Percentiles rank a stretch among this genome's conserved stretches.
Conservation (phyloP, 2,329 filamentous ascomycete species). For the Trichophyton rubrum region DNA sequence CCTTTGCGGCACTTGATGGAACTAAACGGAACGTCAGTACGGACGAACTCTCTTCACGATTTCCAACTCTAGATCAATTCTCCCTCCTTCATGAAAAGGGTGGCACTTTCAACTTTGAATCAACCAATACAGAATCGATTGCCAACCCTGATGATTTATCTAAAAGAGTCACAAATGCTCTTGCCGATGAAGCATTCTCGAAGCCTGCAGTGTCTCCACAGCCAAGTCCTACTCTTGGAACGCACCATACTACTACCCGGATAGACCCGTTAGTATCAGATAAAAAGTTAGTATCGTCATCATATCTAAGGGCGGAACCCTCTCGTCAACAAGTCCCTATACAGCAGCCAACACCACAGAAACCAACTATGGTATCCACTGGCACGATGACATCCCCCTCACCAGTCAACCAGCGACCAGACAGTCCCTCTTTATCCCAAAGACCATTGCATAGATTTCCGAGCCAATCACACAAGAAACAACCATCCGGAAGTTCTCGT, state of each 20-base stretch:
- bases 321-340: constrained; percentile 22
- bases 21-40: constrained; percentile 39
- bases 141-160: constrained; percentile 42
- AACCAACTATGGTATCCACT: constrained; percentile 49
- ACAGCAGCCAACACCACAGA: constrained; percentile 36
- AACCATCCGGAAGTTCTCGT: constrained; percentile 40
- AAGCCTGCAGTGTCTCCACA: constrained; percentile 27
- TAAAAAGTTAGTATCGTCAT: constrained; percentile 18
- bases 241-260: constrained; percentile 17
- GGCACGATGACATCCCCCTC: constrained; percentile 65
- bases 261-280: constrained; percentile 3
- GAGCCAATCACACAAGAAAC: constrained; percentile 30
- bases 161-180: constrained; percentile 57
- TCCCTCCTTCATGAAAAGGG: constrained; percentile 76
- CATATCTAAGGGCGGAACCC: constrained; percentile 17
- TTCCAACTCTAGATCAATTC: constrained; percentile 88
- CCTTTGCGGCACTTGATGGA: constrained; percentile 79
- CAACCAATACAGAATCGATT: constrained; percentile 35
- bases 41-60: constrained; percentile 74
- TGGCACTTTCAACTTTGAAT: constrained; percentile 71
- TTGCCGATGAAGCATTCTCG: constrained; percentile 76
- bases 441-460: constrained; percentile 45
- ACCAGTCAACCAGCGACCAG: constrained; percentile 27
- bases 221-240: constrained; percentile 20
- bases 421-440: constrained; percentile 19